phyloP scores from a whole-genome alignment of 164 flowering plant genomes.

The Magnolia sinica region DNA sequence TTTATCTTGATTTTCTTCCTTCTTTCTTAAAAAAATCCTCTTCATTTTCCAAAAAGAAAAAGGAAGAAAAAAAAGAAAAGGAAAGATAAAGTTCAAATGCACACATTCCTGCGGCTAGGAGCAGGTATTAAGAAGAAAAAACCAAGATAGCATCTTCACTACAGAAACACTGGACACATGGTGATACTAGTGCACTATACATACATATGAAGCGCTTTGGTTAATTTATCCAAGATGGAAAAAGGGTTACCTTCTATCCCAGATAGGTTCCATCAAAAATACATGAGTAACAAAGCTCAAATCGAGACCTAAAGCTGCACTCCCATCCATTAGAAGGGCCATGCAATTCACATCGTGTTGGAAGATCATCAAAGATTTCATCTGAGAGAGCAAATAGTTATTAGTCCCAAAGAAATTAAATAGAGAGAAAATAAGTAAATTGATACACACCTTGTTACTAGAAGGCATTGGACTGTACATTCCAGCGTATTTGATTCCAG shows the following conservation, averaged over 20 bases:
- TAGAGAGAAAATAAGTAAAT: neutral
- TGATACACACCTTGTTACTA: conserved; percentile 58
- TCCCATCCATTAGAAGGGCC: conserved; percentile 97
- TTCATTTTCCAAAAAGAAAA: too few species aligned
- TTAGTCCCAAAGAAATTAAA: conserved; percentile 3
- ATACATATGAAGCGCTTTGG: neutral
- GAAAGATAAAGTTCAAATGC: too few species aligned
- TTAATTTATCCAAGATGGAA: neutral
- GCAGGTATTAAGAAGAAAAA: too few species aligned
- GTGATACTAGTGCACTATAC: neutral
- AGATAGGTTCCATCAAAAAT: conserved; percentile 96
- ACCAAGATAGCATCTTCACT: neutral
- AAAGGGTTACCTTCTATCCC: conserved; percentile 83
- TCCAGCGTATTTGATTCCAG: conserved; percentile 73
- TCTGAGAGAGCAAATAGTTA: conserved; percentile 38
- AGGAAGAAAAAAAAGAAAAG: too few species aligned
- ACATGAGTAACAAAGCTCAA: conserved; percentile 94
- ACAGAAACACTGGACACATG: neutral
- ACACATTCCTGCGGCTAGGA: too few species aligned
- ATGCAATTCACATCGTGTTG: conserved; percentile 71
- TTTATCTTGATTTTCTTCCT: too few species aligned
- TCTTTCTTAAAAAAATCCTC: too few species aligned
- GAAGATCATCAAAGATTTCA: conserved; percentile 71
- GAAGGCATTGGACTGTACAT: conserved; percentile 98
- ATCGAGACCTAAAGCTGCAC: conserved; percentile 96